Conservation (phyloP, 1,284 basidiomycete species). For the Puccinia coronata region DNA sequence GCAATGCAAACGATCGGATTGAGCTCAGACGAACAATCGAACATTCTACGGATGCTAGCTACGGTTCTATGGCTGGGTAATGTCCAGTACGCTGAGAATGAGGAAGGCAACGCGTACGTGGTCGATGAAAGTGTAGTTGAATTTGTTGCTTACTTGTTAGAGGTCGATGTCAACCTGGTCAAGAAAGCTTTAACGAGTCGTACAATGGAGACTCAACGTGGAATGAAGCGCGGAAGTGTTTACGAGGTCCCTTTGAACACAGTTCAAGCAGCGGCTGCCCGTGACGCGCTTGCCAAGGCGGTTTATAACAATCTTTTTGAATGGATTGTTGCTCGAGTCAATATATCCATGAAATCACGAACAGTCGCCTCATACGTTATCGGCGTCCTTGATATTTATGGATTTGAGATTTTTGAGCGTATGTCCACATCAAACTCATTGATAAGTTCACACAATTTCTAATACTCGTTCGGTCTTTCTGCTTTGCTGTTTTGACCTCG, state of each 20-base stretch:
- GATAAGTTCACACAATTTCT: neutral
- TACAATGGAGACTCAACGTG: constrained; percentile 88
- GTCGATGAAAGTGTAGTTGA: constrained; percentile 86
- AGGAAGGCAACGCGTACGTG: constrained; percentile 82
- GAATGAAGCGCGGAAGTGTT: constrained; percentile 73
- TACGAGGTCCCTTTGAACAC: constrained; percentile 97
- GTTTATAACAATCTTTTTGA: constrained; percentile 99
- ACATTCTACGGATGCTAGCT: constrained; percentile 92
- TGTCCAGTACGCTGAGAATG: constrained; percentile 81
- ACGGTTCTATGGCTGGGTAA: constrained; percentile 96
- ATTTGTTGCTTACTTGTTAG: constrained; percentile 93
- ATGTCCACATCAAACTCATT: constrained; percentile 49
- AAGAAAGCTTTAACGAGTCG: constrained; percentile 83
- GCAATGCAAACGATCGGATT: constrained; percentile 95
- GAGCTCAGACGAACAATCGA: constrained; percentile 76
- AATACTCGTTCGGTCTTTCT: neutral
- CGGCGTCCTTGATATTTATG: constrained; percentile 96
- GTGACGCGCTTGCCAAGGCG: constrained; percentile 92
- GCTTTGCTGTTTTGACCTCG: constrained; percentile 1
- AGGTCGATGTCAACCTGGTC: constrained; percentile 74
- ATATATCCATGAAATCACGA: constrained; percentile 90
- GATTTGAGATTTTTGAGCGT: constrained; percentile 52
- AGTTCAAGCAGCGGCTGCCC: constrained; percentile 80
- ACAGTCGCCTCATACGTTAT: constrained; percentile 77
- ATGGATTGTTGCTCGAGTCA: constrained; percentile 97